These are phyloP conservation scores for Amphibolis antarctica DNA, from an alignment of 106 monocot genomes.

Conservation along the genomic window DNA sequence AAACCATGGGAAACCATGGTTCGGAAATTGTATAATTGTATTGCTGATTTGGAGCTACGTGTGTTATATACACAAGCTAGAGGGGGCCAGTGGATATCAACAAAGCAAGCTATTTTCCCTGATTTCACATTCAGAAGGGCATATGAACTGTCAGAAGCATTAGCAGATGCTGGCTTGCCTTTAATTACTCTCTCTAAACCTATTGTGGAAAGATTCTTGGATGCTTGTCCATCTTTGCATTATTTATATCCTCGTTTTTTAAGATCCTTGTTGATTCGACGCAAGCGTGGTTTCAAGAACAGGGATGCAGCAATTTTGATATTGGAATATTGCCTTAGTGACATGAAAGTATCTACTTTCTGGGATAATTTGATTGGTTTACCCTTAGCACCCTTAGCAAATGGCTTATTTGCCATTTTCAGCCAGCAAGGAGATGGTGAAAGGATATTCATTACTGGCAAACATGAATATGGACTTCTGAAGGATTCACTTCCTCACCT, in stretches of 20 bases:
- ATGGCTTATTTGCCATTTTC: slow-evolving; percentile 60
- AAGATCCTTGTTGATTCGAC: slow-evolving; percentile 65
- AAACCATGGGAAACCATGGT: slow-evolving; percentile 86
- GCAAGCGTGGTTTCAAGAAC: slow-evolving; percentile 53
- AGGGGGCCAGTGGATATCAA: slow-evolving; percentile 90
- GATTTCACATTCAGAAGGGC: slow-evolving; percentile 61
- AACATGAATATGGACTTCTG: slow-evolving; percentile 68
- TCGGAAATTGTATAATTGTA: slow-evolving; percentile 48
- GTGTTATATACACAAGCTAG: slow-evolving; percentile 86
- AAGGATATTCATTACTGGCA: slow-evolving; percentile 49
- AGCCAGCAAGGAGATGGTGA: slow-evolving; percentile 60
- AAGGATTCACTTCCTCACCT: slow-evolving; percentile 55
- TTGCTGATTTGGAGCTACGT: slow-evolving; percentile 51
- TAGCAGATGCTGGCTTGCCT: slow-evolving; percentile 78
- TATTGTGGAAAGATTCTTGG: slow-evolving; percentile 58
- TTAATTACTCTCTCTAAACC: slow-evolving; percentile 44
- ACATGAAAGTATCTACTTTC: slow-evolving; percentile 32
- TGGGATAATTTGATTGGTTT: slow-evolving; percentile 55
- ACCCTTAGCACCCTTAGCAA: slow-evolving; percentile 77
- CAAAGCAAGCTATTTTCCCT: slow-evolving; percentile 90
- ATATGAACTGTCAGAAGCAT: slow-evolving; percentile 48
- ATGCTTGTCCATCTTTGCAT: slow-evolving; percentile 65
- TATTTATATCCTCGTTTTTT: slow-evolving; percentile 66
- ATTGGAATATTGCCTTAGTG: slow-evolving; percentile 81
- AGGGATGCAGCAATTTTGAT: slow-evolving; percentile 41